Evolutionary conservation across 345 rosid species (phyloP), one percentile per base, ranked within the genome.

Genomic region (Populus nigra): DNA sequence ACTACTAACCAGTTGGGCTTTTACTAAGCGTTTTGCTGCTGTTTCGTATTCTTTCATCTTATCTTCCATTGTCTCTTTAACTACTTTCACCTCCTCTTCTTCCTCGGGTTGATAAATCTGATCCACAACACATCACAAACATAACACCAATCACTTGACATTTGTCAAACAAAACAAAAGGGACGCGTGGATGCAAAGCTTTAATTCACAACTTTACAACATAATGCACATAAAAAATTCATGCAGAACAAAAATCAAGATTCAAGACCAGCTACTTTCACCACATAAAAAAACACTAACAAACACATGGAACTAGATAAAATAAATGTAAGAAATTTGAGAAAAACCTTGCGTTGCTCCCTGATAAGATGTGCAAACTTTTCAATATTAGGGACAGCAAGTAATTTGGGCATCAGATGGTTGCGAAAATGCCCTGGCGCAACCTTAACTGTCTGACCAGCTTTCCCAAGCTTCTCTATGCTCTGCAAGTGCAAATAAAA

Each of bases 341-440:
- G 50, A 1, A 25, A 0, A 76, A 93, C 99, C 97, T 90, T 91
- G 85, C 92, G 90, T 77, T 94, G 99, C 87, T 94, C 98, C 73
- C 83, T 84, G 43, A 94, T 88, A 80, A 94, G 98, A 88, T 91
- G 73, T 73, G 95, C 91, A 88, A 83, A 94, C 88, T 94, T 96
- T 79, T 91, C 97, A 45, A 96, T 91, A 78, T 96, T 91, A 27
- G 98, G 99, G 36, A 96, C 97, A 27, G 94, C 99, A 73, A 94
- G 91, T 79, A 96, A 85, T 79, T 93, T 96, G 31, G 98, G 99
- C 97, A 94, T 94, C 71, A 96, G 88, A 59, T 92, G 94, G 80
- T 96, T 94, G 73, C 98, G 92, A 69, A 96, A 96, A 80, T 87
- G 87, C 13, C 98, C 99, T 23, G 99, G 97, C 75, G 97, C 95